These are phyloP conservation scores for Neckera pumila DNA, from an alignment of 225 moss, liverwort and hornwort species.

Conservation along the genomic window DNA sequence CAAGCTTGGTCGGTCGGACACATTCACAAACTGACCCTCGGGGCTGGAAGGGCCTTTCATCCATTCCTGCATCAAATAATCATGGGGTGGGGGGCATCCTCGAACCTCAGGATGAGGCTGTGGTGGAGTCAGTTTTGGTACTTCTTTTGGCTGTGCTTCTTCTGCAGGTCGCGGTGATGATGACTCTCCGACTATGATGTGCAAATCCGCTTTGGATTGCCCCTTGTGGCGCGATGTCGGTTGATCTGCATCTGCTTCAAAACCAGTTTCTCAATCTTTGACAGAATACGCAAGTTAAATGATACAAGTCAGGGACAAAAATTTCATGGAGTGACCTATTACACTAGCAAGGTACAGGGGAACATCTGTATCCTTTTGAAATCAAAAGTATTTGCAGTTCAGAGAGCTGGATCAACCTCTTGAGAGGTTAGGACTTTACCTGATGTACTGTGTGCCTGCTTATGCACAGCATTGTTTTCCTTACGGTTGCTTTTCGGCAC, in stretches of 20 bases:
- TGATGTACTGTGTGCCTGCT: background rate
- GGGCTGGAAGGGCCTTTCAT: slow-evolving; percentile 31
- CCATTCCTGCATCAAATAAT: slow-evolving; percentile 44
- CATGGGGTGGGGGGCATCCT: slow-evolving; percentile 30
- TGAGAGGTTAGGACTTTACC: background rate
- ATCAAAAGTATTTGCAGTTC: background rate
- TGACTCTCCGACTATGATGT: slow-evolving; percentile 18
- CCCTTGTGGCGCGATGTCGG: background rate
- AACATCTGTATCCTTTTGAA: background rate
- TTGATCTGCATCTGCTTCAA: slow-evolving; percentile 3
- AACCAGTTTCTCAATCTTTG: background rate
- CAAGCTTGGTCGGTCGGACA: slow-evolving; percentile 42
- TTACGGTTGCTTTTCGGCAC: background rate
- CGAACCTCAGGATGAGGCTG: slow-evolving; percentile 34
- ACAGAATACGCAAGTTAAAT: background rate
- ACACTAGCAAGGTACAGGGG: background rate
- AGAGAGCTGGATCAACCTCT: background rate
- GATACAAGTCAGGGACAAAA: background rate
- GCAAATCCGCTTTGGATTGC: slow-evolving; percentile 4
- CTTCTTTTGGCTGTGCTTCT: background rate
- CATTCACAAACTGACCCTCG: slow-evolving; percentile 24
- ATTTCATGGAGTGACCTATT: background rate
- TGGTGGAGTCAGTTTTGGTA: slow-evolving; percentile 7
- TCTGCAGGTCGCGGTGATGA: slow-evolving; percentile 6
- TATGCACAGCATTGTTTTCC: slow-evolving; percentile 5